phyloP scores from a whole-genome alignment of 2,329 filamentous ascomycete species.

The Arthrobotrys iridis region DNA sequence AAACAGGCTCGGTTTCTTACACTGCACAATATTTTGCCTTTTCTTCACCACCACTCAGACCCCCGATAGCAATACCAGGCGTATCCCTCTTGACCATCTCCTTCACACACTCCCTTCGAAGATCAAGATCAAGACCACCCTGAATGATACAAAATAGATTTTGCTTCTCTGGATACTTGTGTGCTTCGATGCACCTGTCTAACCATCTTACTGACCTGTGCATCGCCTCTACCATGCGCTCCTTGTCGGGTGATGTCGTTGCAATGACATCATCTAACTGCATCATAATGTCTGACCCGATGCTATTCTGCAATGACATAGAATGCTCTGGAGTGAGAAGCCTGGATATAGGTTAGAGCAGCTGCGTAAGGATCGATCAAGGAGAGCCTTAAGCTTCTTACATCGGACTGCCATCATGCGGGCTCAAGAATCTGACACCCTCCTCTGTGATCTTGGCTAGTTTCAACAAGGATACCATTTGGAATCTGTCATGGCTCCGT shows the following conservation, averaged over 20 bases:
- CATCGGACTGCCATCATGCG: constrained; percentile 95
- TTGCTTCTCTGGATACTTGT: constrained; percentile 80
- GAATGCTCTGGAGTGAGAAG: constrained; percentile 97
- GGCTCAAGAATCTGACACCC: constrained; percentile 93
- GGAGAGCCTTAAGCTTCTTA: constrained; percentile 57
- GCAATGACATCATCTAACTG: constrained; percentile 98
- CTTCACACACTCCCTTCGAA: constrained; percentile 82
- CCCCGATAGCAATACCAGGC: constrained; percentile 95
- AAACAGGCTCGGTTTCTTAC: constrained; percentile 58
- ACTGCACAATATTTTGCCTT: constrained; percentile 93
- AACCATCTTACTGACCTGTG: constrained; percentile 93
- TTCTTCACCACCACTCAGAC: constrained; percentile 91
- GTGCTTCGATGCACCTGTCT: constrained; percentile 90
- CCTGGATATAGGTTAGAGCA: constrained; percentile 61
- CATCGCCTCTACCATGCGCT: constrained; percentile 93
- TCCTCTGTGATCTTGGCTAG: constrained; percentile 94
- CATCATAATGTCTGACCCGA: constrained; percentile 99
- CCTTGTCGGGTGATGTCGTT: constrained; percentile 89
- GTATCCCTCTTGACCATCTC: constrained; percentile 92
- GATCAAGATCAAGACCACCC: constrained; percentile 86
- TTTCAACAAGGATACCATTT: constrained; percentile 97
- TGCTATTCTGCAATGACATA: constrained; percentile 93
- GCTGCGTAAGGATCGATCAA: not conserved
- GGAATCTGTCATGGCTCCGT: constrained; percentile 72
- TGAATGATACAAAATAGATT: constrained; percentile 99